Conservation (phyloP, 1,139 yeast genomes). For the Yamadazyma taylorii region DNA sequence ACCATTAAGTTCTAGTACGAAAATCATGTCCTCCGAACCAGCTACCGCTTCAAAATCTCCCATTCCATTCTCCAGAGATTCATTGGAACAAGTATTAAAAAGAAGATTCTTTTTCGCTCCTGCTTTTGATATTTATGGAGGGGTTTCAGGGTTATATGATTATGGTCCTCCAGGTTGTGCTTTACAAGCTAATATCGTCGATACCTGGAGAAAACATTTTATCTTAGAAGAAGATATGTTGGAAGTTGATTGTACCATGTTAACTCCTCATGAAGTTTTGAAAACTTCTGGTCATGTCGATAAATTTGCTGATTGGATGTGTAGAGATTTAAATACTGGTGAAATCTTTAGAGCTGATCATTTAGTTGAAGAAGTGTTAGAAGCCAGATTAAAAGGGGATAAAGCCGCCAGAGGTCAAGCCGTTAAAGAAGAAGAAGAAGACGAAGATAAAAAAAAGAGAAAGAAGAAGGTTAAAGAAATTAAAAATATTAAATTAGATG, state of each 20-base stretch:
- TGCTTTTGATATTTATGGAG: constrained; percentile 95
- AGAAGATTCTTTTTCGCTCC: constrained; percentile 98
- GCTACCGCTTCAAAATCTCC: constrained; percentile 19
- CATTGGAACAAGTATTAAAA: constrained; percentile 85
- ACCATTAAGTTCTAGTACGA: background rate
- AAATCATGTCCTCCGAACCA: background rate
- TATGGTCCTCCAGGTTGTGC: constrained; percentile 99
- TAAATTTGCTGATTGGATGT: constrained; percentile 99
- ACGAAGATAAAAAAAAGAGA: constrained; percentile 79
- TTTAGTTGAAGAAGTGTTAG: constrained; percentile 94
- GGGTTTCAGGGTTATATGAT: constrained; percentile 96
- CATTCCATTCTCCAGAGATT: constrained; percentile 72
- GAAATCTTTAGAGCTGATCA: constrained; percentile 99
- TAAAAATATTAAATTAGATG: constrained; percentile 84
- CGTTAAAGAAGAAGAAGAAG: constrained; percentile 53
- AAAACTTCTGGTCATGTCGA: constrained; percentile 99
- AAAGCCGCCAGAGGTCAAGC: constrained; percentile 87
- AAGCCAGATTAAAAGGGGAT: constrained; percentile 93
- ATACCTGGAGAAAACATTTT: constrained; percentile 97
- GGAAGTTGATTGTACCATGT: constrained; percentile 97
- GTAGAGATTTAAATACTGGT: constrained; percentile 91
- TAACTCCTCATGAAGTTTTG: constrained; percentile 95
- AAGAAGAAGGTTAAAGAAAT: constrained; percentile 97
- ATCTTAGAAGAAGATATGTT: constrained; percentile 97
- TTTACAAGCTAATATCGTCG: constrained; percentile 91